Percentiles rank a stretch among this genome's conserved stretches.
These are phyloP conservation scores for Saccharomyces hybrid DNA, from an alignment of 1,139 yeast species.

Conservation along the genomic window DNA sequence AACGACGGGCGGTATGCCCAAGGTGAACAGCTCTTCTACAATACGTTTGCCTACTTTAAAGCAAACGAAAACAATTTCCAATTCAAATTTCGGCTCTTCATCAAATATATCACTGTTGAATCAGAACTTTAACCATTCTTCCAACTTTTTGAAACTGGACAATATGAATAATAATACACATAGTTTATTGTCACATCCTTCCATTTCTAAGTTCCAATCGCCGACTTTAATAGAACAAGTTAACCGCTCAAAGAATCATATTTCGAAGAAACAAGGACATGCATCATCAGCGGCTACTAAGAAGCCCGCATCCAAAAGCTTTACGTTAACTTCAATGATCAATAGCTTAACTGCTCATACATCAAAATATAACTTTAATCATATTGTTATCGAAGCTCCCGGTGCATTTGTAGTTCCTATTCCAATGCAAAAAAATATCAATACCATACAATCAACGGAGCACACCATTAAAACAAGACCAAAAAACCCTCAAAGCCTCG, in stretches of 20 bases:
- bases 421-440: slow-evolving; percentile 25
- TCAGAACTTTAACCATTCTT: slow-evolving; percentile 5
- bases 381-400: slow-evolving; percentile 25
- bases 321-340: slow-evolving; percentile 4
- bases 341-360: slow-evolving; percentile 25
- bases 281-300: slow-evolving; percentile 20
- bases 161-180: not conserved
- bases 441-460: slow-evolving; percentile 28
- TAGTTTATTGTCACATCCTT: not conserved
- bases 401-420: slow-evolving; percentile 26
- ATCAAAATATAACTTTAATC: slow-evolving; percentile 19
- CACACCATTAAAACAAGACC: slow-evolving; percentile 25
- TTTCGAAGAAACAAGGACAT: slow-evolving; percentile 9
- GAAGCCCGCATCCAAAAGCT: not conserved
- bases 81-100: slow-evolving; percentile 6
- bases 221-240: not conserved
- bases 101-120: slow-evolving; percentile 5
- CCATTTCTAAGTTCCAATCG: not conserved
- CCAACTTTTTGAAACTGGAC: not conserved
- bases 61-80: slow-evolving; percentile 7
- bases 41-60: slow-evolving; percentile 19
- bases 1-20: slow-evolving; percentile 19
- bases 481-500: not conserved
- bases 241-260: slow-evolving; percentile 8
- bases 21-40: slow-evolving; percentile 15